A percentile compares a stretch with the other conserved stretches of the same genome.
Evolutionary conservation across 345 rosid genomes (phyloP).

Genomic region (Citropsis articulata): DNA sequence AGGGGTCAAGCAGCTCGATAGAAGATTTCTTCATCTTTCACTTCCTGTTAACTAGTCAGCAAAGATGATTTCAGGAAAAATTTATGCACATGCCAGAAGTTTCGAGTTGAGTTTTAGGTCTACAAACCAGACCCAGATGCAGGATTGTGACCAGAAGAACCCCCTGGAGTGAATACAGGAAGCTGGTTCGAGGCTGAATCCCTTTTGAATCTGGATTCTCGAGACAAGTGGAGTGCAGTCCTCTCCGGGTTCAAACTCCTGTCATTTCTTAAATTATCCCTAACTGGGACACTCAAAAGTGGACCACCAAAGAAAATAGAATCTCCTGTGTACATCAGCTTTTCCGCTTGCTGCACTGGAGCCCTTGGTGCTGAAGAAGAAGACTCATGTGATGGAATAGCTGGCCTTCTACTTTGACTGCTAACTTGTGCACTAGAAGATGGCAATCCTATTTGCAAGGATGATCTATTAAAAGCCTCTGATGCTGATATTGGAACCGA

Average conservation of each 20-base stretch:
- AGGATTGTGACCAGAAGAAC: slow-evolving; percentile 33
- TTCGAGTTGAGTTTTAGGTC: slow-evolving; percentile 2
- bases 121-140: slow-evolving; percentile 46
- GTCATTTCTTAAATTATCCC: slow-evolving; percentile 59
- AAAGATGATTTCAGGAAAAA: not conserved
- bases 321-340: slow-evolving; percentile 80
- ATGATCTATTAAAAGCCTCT: slow-evolving; percentile 55
- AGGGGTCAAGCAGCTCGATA: slow-evolving; percentile 16
- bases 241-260: slow-evolving; percentile 55
- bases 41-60: not conserved
- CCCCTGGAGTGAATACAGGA: slow-evolving; percentile 84
- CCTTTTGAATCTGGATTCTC: slow-evolving; percentile 80
- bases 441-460: slow-evolving; percentile 39
- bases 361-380: slow-evolving; percentile 41
- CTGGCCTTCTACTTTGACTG: slow-evolving; percentile 40
- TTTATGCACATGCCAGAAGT: slow-evolving; percentile 6
- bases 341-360: slow-evolving; percentile 59
- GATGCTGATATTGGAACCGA: slow-evolving; percentile 75
- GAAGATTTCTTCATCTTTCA: slow-evolving; percentile 18
- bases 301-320: slow-evolving; percentile 98
- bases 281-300: slow-evolving; percentile 53
- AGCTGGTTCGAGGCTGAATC: slow-evolving; percentile 87
- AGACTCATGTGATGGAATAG: slow-evolving; percentile 46
- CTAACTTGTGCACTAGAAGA: slow-evolving; percentile 39
- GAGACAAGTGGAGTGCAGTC: slow-evolving; percentile 53